A percentile compares a stretch with the other conserved stretches of the same genome.
Conservation (phyloP, 1,284 basidiomycete species). For the Moniliophthora roreri region DNA sequence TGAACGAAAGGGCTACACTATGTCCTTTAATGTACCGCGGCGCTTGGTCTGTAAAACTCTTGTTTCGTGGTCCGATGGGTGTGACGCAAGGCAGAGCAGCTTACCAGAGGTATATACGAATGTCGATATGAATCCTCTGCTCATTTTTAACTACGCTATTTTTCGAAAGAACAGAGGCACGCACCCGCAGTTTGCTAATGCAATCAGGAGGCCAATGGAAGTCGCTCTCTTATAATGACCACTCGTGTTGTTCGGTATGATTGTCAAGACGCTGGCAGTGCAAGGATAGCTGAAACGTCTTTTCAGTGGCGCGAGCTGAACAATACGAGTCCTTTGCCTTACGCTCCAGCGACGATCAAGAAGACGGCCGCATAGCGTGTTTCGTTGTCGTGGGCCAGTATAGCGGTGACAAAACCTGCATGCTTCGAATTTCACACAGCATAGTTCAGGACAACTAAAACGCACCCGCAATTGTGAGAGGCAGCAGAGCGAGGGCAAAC, state of each 20-base stretch:
- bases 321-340: slow-evolving; percentile 20
- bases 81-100: slow-evolving; percentile 12
- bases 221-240: slow-evolving; percentile 66
- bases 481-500: slow-evolving; percentile 57
- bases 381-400: slow-evolving; percentile 46
- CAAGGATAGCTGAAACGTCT: slow-evolving; percentile 45
- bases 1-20: slow-evolving; percentile 51
- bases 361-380: slow-evolving; percentile 52
- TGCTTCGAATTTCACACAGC: background rate
- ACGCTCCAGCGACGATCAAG: slow-evolving; percentile 59
- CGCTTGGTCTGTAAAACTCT: slow-evolving; percentile 41
- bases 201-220: slow-evolving; percentile 53
- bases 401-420: slow-evolving; percentile 55
- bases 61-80: background rate
- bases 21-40: slow-evolving; percentile 55
- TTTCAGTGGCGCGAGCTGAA: slow-evolving; percentile 1
- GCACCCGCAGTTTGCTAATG: slow-evolving; percentile 53
- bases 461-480: slow-evolving; percentile 49
- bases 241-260: slow-evolving; percentile 58
- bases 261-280: slow-evolving; percentile 55
- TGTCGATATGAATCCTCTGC: slow-evolving; percentile 58
- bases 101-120: slow-evolving; percentile 53
- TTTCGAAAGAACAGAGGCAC: slow-evolving; percentile 10
- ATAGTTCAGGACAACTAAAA: slow-evolving; percentile 1
- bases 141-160: background rate